phyloP scores from a whole-genome alignment of 2,329 filamentous ascomycete species.

The Colletotrichum navitas region DNA sequence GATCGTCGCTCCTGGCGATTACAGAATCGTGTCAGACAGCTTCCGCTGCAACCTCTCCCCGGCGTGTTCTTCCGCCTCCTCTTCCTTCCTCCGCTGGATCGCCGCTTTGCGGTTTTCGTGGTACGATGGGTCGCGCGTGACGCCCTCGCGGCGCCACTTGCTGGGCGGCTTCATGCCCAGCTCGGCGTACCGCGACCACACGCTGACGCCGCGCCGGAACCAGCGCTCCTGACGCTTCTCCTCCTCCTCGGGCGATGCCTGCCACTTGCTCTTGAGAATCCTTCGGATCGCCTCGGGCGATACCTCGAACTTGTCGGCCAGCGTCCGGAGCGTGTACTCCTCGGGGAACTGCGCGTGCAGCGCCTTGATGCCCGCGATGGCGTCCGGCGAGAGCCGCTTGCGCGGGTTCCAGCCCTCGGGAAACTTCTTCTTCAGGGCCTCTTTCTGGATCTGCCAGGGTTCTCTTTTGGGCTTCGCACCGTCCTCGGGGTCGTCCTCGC shows the following conservation, averaged over 20 bases:
- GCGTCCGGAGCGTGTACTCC: conserved; percentile 78
- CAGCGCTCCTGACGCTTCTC: conserved; percentile 70
- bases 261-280: conserved; percentile 86
- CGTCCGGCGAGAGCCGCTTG: conserved; percentile 92
- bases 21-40: conserved; percentile 47
- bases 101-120: conserved; percentile 52
- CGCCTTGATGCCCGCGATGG: conserved; percentile 88
- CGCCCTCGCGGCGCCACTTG: conserved; percentile 69
- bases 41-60: conserved; percentile 46
- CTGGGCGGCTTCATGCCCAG: conserved; percentile 72
- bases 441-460: conserved; percentile 82
- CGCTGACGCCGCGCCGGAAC: conserved; percentile 69
- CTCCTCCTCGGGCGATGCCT: conserved; percentile 69
- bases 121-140: conserved; percentile 59
- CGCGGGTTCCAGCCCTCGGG: conserved; percentile 83
- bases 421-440: conserved; percentile 81
- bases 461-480: conserved; percentile 52
- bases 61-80: conserved; percentile 48
- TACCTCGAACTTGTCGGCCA: conserved; percentile 86
- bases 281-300: conserved; percentile 88
- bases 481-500: conserved; percentile 38
- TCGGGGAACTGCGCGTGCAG: conserved; percentile 83
- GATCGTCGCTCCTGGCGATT: conserved; percentile 16
- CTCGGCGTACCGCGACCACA: conserved; percentile 72
- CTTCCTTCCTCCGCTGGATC: conserved; percentile 46